Base-by-base conservation (phyloP, 225 moss, liverwort and hornwort species). In the Straminergon stramineum region DNA sequence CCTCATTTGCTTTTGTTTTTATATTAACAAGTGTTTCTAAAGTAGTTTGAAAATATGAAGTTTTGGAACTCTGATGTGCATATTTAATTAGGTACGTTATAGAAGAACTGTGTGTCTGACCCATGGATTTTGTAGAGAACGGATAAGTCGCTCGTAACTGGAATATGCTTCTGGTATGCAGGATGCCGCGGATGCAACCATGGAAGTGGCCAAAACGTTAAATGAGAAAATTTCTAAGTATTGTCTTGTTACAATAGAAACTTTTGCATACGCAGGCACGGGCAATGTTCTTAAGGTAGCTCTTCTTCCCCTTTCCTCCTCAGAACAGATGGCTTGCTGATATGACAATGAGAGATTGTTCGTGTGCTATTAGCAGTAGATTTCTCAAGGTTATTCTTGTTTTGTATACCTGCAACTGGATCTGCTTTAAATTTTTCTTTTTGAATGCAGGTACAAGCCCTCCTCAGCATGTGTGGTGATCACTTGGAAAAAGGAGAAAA, bases 181-280 rank as follows among this genome's bases (percentile, higher is more conserved):
- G 99, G 99, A 99, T 90, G 97, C 96, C 88, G 99, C 94, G 15
- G 99, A 99, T 93, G 99, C 99, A 84, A 99, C 99, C 48, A 97
- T 99, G 96, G 99, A 99, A 92, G 99, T 99, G 87, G 97, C 99
- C 75, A 99, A 99, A 92, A 97, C 99, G 23, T 89, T 99, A 88
- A 97, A 99, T 90, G 95, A 97, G 82, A 99, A 97, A 86, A 97
- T 99, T 83, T 99, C 99, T 12, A 95, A 97, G 93, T 99, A 97
- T 78, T 95, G 97, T 89, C 95, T 95, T 85, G 99, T 99, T 77
- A 99, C 99, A 34, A 70, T 99, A 79, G 97, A 97, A 81, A 94
- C 97, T 52, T 99, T 97, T 93, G 99, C 99, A 20, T 99, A 99
- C 90, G 99, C 97, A 83, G 99, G 99, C 86, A 97, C 99, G 61